A percentile compares a stretch with the other conserved stretches of the same genome.
phyloP scores from a whole-genome alignment of 176 grass and related monocot species.

The Eremochloa ophiuroides region DNA sequence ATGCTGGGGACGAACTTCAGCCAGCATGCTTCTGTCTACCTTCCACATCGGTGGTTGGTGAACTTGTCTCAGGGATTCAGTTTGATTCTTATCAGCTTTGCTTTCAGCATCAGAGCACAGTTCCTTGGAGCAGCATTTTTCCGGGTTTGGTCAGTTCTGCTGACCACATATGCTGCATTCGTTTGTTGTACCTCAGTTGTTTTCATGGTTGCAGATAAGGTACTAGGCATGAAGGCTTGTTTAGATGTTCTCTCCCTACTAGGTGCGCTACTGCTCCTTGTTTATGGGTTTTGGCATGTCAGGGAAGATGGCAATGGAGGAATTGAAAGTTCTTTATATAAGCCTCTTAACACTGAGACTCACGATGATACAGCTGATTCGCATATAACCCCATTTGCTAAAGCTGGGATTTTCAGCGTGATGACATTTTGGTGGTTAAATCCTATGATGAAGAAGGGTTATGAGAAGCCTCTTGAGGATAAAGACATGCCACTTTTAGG shows the following conservation, averaged over 20 bases:
- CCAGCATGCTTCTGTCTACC: conserved; percentile 2
- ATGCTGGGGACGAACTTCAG: conserved; percentile 43
- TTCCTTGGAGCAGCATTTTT: conserved; percentile 28
- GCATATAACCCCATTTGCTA: conserved; percentile 48
- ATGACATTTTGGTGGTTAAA: conserved; percentile 97
- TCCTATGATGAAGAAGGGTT: conserved; percentile 77
- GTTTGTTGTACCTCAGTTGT: conserved; percentile 47
- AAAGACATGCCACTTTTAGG: conserved; percentile 73
- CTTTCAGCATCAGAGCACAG: conserved; percentile 28
- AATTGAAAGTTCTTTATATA: conserved; percentile 39
- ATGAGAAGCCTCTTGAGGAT: conserved; percentile 75
- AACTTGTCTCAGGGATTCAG: conserved; percentile 43
- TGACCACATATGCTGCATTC: conserved; percentile 33
- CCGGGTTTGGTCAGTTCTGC: conserved; percentile 27
- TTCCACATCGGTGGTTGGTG: conserved; percentile 49
- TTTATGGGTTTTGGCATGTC: conserved; percentile 27
- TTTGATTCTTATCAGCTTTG: conserved; percentile 32
- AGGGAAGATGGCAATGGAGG: conserved; percentile 18
- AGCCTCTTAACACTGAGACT: conserved; percentile 40
- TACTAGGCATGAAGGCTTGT: conserved; percentile 26
- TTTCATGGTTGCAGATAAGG: conserved; percentile 36
- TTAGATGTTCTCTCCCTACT: conserved; percentile 68
- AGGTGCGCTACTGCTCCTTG: conserved; percentile 39
- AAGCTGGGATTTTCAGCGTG: conserved; percentile 56
- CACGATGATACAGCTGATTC: conserved; percentile 12